These are phyloP conservation scores for Crotalaria pallida DNA, from an alignment of 306 rosid genomes.

Conservation along the genomic window DNA sequence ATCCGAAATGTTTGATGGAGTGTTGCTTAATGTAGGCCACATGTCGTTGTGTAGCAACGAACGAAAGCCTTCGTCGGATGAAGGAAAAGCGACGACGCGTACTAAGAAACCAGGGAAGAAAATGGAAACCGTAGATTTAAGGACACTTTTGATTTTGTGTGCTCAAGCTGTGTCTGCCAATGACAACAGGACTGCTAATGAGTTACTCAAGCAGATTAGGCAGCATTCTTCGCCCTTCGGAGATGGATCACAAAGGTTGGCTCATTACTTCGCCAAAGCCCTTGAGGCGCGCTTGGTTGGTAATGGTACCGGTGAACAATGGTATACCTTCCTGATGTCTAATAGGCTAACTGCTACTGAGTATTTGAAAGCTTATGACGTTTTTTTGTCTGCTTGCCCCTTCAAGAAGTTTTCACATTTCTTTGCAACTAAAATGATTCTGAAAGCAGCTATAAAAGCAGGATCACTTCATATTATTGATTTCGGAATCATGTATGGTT, in stretches of 20 bases:
- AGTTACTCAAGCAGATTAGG: slow-evolving; percentile 55
- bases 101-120: slow-evolving; percentile 33
- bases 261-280: slow-evolving; percentile 58
- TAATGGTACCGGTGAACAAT: slow-evolving; percentile 36
- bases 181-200: slow-evolving; percentile 49
- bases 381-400: slow-evolving; percentile 33
- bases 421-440: slow-evolving; percentile 49
- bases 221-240: slow-evolving; percentile 59
- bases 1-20: slow-evolving; percentile 42
- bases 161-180: slow-evolving; percentile 56
- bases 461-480: slow-evolving; percentile 58
- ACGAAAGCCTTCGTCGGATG: background rate
- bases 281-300: slow-evolving; percentile 67
- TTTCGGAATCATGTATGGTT: slow-evolving; percentile 79
- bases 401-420: slow-evolving; percentile 41
- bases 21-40: slow-evolving; percentile 25
- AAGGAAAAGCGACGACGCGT: slow-evolving; percentile 9
- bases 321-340: slow-evolving; percentile 21
- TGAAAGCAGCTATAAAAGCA: slow-evolving; percentile 45
- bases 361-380: slow-evolving; percentile 47
- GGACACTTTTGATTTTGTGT: slow-evolving; percentile 48
- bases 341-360: slow-evolving; percentile 43
- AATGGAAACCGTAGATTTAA: slow-evolving; percentile 57
- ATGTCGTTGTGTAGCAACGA: background rate
- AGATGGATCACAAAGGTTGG: slow-evolving; percentile 58